Evolutionary conservation across 257 asterid genomes (phyloP).

Genomic region (Ehretia macrophylla): DNA sequence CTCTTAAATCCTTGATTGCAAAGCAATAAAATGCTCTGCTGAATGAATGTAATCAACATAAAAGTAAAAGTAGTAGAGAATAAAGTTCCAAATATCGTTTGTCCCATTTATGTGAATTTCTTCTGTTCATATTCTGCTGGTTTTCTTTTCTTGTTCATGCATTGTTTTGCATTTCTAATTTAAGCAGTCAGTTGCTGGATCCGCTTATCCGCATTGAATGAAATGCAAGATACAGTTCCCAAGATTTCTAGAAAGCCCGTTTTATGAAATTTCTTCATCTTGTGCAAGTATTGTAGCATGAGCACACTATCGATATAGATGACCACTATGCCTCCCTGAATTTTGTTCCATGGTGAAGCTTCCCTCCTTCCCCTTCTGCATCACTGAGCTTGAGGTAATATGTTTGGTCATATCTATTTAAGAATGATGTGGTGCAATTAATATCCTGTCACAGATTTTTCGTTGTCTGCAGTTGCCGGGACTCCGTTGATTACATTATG

Average conservation of each 20-base stretch:
- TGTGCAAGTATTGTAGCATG: too few relatives aligned
- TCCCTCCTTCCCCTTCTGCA: not conserved
- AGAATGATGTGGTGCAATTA: not conserved
- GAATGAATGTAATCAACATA: constrained; percentile 10
- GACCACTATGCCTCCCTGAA: too few relatives aligned
- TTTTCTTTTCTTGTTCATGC: too few relatives aligned
- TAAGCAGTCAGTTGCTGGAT: too few relatives aligned
- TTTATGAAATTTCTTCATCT: too few relatives aligned
- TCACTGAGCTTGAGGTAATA: not conserved
- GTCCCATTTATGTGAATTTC: not conserved
- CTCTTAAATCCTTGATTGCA: constrained; percentile 17
- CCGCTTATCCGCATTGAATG: too few relatives aligned
- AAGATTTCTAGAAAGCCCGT: too few relatives aligned
- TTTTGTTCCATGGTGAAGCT: not conserved
- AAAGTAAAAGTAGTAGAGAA: not conserved
- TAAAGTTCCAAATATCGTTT: not conserved
- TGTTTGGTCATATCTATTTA: not conserved
- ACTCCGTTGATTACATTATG: too few relatives aligned
- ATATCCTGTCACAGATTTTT: too few relatives aligned
- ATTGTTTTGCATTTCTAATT: too few relatives aligned
- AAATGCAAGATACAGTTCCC: not conserved
- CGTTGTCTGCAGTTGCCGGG: too few relatives aligned
- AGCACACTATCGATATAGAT: too few relatives aligned
- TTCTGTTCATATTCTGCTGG: not conserved
- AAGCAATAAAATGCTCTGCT: constrained; percentile 17